Evolutionary conservation across 1,284 basidiomycete species (phyloP).

Genomic region (Boletus sp.): DNA sequence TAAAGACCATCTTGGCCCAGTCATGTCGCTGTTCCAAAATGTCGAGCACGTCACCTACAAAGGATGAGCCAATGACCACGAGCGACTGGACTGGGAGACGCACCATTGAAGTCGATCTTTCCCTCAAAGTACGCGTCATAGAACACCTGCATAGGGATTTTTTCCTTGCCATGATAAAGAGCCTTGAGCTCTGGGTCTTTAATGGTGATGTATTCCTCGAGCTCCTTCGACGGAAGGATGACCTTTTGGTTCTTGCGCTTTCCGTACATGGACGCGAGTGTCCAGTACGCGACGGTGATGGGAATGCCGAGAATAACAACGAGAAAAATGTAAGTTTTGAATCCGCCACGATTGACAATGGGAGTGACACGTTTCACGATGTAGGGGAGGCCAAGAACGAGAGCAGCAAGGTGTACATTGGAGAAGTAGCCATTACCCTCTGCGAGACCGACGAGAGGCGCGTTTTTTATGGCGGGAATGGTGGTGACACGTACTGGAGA

Average conservation of each 20-base stretch:
- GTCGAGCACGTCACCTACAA: conserved; percentile 84
- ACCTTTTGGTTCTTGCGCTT: conserved; percentile 85
- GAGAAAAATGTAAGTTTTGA: conserved; percentile 84
- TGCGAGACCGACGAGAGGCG: conserved; percentile 76
- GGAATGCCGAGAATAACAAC: conserved; percentile 74
- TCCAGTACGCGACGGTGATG: conserved; percentile 87
- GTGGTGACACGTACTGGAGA: conserved; percentile 54
- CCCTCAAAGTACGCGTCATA: conserved; percentile 97
- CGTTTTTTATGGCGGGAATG: conserved; percentile 74
- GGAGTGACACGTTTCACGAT: conserved; percentile 77
- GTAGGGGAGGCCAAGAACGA: conserved; percentile 77
- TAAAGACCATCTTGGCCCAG: conserved; percentile 90
- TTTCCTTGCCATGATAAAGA: conserved; percentile 77
- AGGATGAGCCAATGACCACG: conserved; percentile 11
- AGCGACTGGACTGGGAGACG: conserved; percentile 4
- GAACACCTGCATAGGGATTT: conserved; percentile 97
- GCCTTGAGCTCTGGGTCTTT: conserved; percentile 79
- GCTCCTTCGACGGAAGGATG: conserved; percentile 77
- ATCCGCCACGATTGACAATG: conserved; percentile 70
- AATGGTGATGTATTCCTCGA: conserved; percentile 90
- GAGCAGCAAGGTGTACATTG: conserved; percentile 75
- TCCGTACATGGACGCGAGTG: conserved; percentile 80
- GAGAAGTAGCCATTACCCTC: conserved; percentile 86
- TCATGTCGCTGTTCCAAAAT: conserved; percentile 93
- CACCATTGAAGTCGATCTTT: conserved; percentile 93